These are phyloP conservation scores for Trichoderma atrobrunneum DNA, from an alignment of 2,329 filamentous ascomycete species.

Conservation along the genomic window DNA sequence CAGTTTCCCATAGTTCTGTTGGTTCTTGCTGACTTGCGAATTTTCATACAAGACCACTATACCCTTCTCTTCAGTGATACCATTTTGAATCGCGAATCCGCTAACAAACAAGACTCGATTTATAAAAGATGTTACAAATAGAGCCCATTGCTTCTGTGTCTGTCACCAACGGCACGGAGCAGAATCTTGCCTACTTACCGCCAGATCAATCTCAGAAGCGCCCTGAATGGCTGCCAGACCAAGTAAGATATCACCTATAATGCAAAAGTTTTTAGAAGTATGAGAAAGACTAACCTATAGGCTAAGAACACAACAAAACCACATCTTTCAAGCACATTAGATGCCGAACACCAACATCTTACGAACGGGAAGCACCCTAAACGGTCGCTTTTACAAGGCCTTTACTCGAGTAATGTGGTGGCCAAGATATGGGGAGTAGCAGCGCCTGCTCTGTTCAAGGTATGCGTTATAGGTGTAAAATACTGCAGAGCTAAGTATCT, in stretches of 20 bases:
- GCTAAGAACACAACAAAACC: neutral
- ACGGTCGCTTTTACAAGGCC: neutral
- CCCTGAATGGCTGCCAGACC: neutral
- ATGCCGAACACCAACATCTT: neutral
- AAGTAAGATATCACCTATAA: neutral
- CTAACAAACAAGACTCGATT: neutral
- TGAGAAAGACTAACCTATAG: neutral
- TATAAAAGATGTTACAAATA: neutral
- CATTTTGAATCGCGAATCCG: neutral
- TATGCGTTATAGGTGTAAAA: accelerated
- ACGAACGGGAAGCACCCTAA: neutral
- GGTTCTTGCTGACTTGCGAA: neutral
- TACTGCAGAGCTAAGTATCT: neutral
- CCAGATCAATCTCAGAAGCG: neutral
- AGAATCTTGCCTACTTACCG: neutral
- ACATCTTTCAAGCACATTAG: neutral
- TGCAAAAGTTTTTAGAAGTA: neutral
- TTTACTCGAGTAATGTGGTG: neutral
- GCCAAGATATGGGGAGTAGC: neutral
- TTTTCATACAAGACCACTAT: neutral
- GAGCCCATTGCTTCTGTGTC: neutral
- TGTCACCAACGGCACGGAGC: neutral
- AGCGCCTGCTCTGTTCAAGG: neutral
- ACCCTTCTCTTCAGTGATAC: neutral
- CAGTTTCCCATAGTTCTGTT: neutral